Evolutionary conservation across 2,329 filamentous ascomycete genomes (phyloP).

Genomic region (Penicillium paneum): DNA sequence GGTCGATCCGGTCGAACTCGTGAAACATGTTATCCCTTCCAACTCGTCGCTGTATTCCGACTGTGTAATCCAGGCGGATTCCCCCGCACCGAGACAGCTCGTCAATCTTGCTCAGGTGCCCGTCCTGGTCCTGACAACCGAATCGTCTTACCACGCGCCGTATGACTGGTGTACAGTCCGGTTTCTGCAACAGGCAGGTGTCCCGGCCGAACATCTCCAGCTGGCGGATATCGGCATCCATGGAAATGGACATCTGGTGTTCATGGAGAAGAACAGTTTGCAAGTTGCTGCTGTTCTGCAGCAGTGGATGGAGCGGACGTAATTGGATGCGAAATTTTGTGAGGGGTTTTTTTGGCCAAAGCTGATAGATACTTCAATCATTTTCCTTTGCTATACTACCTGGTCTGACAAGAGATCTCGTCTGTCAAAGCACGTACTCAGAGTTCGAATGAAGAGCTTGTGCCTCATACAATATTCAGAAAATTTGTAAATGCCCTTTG

Average conservation of each 20-base stretch:
- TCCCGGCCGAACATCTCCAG: conserved; percentile 43
- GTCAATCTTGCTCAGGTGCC: conserved; percentile 49
- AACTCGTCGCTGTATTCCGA: conserved; percentile 26
- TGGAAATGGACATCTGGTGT: conserved; percentile 56
- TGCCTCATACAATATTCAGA: not conserved
- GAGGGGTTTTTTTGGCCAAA: not conserved
- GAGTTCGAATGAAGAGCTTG: not conserved
- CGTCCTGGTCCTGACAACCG: conserved; percentile 49
- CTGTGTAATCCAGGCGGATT: conserved; percentile 39
- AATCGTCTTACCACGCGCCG: conserved; percentile 51
- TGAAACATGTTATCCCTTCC: conserved; percentile 19
- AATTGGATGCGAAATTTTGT: not conserved
- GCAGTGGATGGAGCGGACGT: conserved; percentile 35
- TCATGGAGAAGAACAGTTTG: conserved; percentile 53
- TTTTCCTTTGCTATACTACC: not conserved
- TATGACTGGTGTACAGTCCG: conserved; percentile 55
- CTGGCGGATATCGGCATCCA: conserved; percentile 44
- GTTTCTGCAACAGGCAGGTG: conserved; percentile 54
- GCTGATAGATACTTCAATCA: not conserved
- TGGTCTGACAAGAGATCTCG: not conserved
- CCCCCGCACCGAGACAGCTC: conserved; percentile 43
- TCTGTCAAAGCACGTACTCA: not conserved
- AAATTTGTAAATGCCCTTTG: not conserved
- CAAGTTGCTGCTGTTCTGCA: conserved; percentile 29
- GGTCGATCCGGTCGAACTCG: conserved; percentile 37